Percentiles rank a stretch among this genome's conserved stretches.
Evolutionary conservation across 176 grass and related monocot genomes (phyloP).

Genomic region (Triticum urartu): DNA sequence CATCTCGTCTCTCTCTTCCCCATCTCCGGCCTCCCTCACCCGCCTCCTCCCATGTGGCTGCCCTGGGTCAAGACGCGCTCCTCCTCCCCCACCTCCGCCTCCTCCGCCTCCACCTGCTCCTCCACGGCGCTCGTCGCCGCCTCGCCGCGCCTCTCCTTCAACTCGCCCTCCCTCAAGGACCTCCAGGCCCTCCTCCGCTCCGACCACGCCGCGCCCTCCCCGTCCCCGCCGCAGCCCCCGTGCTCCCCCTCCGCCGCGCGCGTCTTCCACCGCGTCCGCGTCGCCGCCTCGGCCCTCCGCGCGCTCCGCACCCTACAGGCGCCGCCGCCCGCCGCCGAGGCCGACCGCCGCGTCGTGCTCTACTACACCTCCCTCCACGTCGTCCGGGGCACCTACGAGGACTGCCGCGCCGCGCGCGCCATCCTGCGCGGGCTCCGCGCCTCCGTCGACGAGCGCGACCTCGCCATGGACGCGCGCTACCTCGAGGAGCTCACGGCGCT

Average conservation of each 20-base stretch:
- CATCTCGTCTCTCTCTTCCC: background rate
- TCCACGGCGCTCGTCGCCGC: constrained; percentile 23
- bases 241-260: constrained; percentile 41
- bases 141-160: constrained; percentile 53
- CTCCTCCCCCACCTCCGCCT: constrained; percentile 23
- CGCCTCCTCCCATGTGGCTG: constrained; percentile 58
- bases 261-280: constrained; percentile 54
- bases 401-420: constrained; percentile 60
- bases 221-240: background rate
- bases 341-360: constrained; percentile 62
- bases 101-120: background rate
- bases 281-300: constrained; percentile 53
- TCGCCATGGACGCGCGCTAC: constrained; percentile 69
- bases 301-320: constrained; percentile 46
- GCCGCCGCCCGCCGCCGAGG: constrained; percentile 9
- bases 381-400: constrained; percentile 57
- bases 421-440: constrained; percentile 63
- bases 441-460: constrained; percentile 70
- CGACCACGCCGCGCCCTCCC: constrained; percentile 18
- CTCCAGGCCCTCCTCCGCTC: constrained; percentile 54
- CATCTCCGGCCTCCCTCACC: constrained; percentile 7
- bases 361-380: constrained; percentile 77
- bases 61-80: constrained; percentile 64
- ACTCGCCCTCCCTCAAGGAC: constrained; percentile 64
- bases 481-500: constrained; percentile 51